Percentiles rank a stretch among this genome's conserved stretches.
These are phyloP conservation scores for Ustulina deusta DNA, from an alignment of 2,329 filamentous ascomycete genomes.

Conservation along the genomic window DNA sequence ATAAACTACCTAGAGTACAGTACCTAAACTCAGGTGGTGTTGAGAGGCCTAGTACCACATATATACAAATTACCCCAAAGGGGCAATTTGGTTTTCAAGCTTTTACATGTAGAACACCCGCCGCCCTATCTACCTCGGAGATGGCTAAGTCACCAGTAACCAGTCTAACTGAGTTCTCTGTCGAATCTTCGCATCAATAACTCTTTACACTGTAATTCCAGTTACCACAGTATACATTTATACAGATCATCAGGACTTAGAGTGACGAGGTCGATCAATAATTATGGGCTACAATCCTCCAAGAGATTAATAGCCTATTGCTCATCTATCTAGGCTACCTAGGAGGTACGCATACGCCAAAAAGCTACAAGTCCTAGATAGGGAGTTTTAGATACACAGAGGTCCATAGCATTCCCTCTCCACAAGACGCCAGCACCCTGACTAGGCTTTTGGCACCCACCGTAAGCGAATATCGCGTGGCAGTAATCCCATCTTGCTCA, in stretches of 20 bases:
- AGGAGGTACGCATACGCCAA: not conserved
- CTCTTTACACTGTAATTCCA: too few relatives aligned
- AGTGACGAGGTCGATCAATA: not conserved
- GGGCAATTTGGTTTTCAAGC: constrained; percentile 38
- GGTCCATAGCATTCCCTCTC: constrained; percentile 7
- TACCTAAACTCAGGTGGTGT: not conserved
- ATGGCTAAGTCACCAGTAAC: not conserved
- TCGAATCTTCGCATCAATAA: too few relatives aligned
- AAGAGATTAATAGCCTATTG: constrained; percentile 32
- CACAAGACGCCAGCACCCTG: constrained; percentile 20
- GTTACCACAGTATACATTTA: not conserved
- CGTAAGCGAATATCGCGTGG: constrained; percentile 43
- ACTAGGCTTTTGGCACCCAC: constrained; percentile 25
- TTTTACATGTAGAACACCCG: constrained; percentile 37
- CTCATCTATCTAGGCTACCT: not conserved
- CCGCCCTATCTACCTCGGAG: constrained; percentile 43
- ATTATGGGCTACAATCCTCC: constrained; percentile 1
- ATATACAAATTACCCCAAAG: constrained; percentile 37
- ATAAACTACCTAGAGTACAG: not conserved
- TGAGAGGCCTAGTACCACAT: not conserved
- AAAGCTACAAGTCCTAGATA: constrained; percentile 24
- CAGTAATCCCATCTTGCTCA: constrained; percentile 33
- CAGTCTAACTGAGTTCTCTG: too few relatives aligned
- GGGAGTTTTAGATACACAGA: not conserved
- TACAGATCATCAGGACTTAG: constrained; percentile 7